Conservation (phyloP, 768 basidiomycete genomes). For the Tephrocybe sp. region DNA sequence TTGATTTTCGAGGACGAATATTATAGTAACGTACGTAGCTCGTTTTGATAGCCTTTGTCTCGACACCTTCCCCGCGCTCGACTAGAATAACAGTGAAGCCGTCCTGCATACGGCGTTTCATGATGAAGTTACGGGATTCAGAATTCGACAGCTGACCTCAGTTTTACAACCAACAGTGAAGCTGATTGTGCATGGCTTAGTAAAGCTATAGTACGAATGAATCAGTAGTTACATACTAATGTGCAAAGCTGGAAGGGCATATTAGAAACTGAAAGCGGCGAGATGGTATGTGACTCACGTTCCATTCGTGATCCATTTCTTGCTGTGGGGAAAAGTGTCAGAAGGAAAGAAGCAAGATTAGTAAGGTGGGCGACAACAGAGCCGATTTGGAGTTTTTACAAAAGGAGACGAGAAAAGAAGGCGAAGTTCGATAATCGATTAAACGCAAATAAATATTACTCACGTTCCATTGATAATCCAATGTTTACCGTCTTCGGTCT, state of each 20-base stretch:
- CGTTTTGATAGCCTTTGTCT: constrained; percentile 86
- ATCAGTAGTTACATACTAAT: constrained; percentile 34
- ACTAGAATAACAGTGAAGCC: constrained; percentile 86
- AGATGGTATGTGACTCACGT: constrained; percentile 35
- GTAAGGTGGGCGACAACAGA: not conserved
- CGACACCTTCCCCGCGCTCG: constrained; percentile 76
- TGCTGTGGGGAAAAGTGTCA: constrained; percentile 32
- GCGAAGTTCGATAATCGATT: constrained; percentile 1
- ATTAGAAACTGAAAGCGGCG: constrained; percentile 1
- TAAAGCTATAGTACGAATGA: not conserved
- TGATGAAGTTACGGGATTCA: not conserved
- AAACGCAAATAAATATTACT: constrained; percentile 16
- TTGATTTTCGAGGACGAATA: no score
- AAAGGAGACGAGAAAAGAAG: constrained; percentile 2
- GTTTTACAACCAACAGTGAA: constrained; percentile 71
- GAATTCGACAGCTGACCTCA: constrained; percentile 28
- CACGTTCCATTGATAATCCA: constrained; percentile 75
- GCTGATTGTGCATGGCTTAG: constrained; percentile 21
- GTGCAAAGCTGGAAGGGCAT: constrained; percentile 31
- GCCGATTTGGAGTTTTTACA: not conserved
- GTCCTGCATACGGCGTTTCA: constrained; percentile 26
- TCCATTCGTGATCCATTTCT: constrained; percentile 86
- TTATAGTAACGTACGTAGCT: constrained; percentile 37
- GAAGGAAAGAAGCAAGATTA: not conserved
- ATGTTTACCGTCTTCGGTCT: constrained; percentile 75